Conservation (phyloP, 2,329 filamentous ascomycete species). For the Cylindrodendrum hubeiense region DNA sequence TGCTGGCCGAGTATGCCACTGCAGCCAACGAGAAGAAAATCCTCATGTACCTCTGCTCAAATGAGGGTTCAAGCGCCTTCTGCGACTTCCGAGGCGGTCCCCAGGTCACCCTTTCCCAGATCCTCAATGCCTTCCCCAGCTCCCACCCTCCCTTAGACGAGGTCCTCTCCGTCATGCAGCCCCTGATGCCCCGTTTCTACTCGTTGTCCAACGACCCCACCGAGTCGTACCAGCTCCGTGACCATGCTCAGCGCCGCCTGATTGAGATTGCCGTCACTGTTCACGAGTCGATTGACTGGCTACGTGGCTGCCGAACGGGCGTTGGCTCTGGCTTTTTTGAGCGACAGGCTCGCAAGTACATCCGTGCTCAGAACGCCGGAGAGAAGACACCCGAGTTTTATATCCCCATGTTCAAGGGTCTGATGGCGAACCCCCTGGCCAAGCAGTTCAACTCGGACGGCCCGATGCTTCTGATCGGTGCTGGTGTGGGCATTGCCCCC, state of each 20-base stretch:
- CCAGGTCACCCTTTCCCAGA: conserved; percentile 85
- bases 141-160: conserved; percentile 87
- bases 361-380: conserved; percentile 75
- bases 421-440: conserved; percentile 97
- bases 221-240: conserved; percentile 75
- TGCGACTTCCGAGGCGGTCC: conserved; percentile 94
- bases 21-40: conserved; percentile 90
- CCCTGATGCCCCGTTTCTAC: conserved; percentile 98
- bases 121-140: conserved; percentile 92
- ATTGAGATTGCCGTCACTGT: conserved; percentile 98
- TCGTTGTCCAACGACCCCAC: conserved; percentile 97
- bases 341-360: conserved; percentile 79
- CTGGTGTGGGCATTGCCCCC: conserved; percentile 95
- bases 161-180: conserved; percentile 83
- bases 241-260: conserved; percentile 79
- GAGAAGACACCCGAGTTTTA: conserved; percentile 72
- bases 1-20: conserved; percentile 86
- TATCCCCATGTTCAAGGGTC: conserved; percentile 96
- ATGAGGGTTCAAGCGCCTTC: conserved; percentile 91
- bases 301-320: conserved; percentile 78
- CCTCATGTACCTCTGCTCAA: conserved; percentile 85
- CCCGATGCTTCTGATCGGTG: conserved; percentile 97
- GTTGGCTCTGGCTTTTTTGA: conserved; percentile 96
- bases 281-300: conserved; percentile 88
- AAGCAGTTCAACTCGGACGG: conserved; percentile 93